Evolutionary conservation across 257 asterid species (phyloP).

Genomic region (Asclepias syriaca): DNA sequence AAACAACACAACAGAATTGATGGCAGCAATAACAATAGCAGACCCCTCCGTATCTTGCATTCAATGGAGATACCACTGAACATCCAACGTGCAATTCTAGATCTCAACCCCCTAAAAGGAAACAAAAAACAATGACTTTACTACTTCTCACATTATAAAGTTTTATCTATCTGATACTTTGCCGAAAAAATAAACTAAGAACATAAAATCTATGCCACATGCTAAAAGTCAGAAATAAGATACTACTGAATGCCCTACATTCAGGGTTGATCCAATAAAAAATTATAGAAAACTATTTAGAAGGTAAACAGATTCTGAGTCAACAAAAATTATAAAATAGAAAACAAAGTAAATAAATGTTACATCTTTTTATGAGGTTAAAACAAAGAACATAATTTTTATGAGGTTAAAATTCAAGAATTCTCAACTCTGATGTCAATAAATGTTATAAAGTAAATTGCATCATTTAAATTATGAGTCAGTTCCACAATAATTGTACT

Average conservation of each 20-base stretch:
- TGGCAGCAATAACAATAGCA: conserved; percentile 41
- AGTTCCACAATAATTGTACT: not conserved
- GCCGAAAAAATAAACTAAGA: not conserved
- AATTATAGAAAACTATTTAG: not conserved
- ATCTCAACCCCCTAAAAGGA: conserved; percentile 54
- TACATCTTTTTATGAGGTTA: not conserved
- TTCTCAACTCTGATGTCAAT: not conserved
- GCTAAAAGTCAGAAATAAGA: not conserved
- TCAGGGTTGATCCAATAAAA: not conserved
- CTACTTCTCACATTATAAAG: not conserved
- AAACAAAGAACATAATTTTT: not conserved
- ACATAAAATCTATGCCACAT: not conserved
- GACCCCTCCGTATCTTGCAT: conserved; percentile 72
- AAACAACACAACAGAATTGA: conserved; percentile 55
- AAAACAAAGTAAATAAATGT: too few species aligned
- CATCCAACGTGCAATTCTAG: conserved; percentile 54
- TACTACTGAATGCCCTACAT: not conserved
- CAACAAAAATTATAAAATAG: not conserved
- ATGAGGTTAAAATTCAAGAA: not conserved
- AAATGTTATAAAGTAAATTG: not conserved
- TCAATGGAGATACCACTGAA: conserved; percentile 47
- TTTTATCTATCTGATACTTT: too few species aligned
- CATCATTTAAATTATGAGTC: not conserved
- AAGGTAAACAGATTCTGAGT: not conserved
- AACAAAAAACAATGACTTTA: conserved; percentile 5